Conservation (phyloP, 225 moss, liverwort and hornwort genomes). For the Straminergon stramineum region DNA sequence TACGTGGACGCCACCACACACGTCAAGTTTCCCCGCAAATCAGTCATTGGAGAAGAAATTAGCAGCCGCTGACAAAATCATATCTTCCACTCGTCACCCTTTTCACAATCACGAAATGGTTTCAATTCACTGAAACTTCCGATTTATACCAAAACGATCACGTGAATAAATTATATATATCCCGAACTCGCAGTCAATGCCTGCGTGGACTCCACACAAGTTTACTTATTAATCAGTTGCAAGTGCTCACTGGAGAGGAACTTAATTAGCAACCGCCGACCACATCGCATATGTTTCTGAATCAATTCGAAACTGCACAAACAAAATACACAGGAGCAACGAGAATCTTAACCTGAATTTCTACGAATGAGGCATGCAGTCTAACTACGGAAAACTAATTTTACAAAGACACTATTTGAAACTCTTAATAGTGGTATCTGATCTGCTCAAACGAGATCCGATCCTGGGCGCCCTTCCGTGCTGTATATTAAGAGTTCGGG, state of each 20-base stretch:
- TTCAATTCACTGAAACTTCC: neutral
- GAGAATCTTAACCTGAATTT: neutral
- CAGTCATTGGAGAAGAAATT: neutral
- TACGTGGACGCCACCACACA: no score
- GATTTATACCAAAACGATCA: neutral
- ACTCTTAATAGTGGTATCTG: neutral
- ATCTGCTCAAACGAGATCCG: neutral
- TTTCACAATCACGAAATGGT: neutral
- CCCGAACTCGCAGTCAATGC: neutral
- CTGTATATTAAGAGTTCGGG: slow-evolving; percentile 8
- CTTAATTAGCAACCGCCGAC: neutral
- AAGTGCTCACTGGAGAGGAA: neutral
- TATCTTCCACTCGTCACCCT: neutral
- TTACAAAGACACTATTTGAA: neutral
- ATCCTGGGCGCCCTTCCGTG: neutral
- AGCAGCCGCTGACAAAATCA: neutral
- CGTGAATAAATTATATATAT: neutral
- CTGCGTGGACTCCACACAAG: neutral
- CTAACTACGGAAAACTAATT: neutral
- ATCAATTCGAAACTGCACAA: neutral
- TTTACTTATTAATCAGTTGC: neutral
- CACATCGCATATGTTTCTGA: neutral
- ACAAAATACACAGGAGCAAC: neutral
- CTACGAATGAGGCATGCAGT: neutral
- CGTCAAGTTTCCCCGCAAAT: neutral